A percentile compares a stretch with the other conserved stretches of the same genome.
These are phyloP conservation scores for Ophiostoma australiae DNA, from an alignment of 2,329 filamentous ascomycete species.

Conservation along the genomic window DNA sequence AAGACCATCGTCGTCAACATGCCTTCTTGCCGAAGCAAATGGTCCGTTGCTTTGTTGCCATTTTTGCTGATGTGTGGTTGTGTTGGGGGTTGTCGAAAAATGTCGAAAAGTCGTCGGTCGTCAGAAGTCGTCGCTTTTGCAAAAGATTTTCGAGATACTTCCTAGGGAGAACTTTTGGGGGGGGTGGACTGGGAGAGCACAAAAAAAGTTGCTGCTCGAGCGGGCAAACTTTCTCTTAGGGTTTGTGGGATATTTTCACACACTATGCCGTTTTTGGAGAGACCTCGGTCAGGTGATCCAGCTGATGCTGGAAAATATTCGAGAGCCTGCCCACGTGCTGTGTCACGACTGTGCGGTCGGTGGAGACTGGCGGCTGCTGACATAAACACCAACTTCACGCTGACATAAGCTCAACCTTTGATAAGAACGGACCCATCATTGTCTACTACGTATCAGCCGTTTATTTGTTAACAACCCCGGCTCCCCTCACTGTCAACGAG, in stretches of 20 bases:
- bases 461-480: not conserved
- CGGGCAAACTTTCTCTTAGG: slow-evolving; percentile 24
- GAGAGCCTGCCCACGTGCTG: not conserved
- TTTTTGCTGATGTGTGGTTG: slow-evolving; percentile 45
- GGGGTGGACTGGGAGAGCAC: slow-evolving; percentile 13
- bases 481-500: not conserved
- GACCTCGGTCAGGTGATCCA: not conserved
- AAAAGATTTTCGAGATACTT: slow-evolving; percentile 19
- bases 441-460: not conserved
- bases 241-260: slow-evolving; percentile 26
- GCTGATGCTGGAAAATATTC: slow-evolving; percentile 8
- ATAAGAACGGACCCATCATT: not conserved
- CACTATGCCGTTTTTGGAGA: slow-evolving; percentile 21
- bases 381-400: not conserved
- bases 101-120: slow-evolving; percentile 19
- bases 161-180: slow-evolving; percentile 12
- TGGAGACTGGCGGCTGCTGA: not conserved
- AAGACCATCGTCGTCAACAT: slow-evolving; percentile 18
- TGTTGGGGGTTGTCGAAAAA: slow-evolving; percentile 17
- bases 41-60: slow-evolving; percentile 74
- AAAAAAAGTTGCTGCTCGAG: slow-evolving; percentile 19
- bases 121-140: slow-evolving; percentile 19
- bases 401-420: not conserved
- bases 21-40: slow-evolving; percentile 98
- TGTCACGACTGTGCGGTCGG: not conserved